These are phyloP conservation scores for Stipa capillata DNA, from an alignment of 176 grass and related monocot species.

Conservation along the genomic window DNA sequence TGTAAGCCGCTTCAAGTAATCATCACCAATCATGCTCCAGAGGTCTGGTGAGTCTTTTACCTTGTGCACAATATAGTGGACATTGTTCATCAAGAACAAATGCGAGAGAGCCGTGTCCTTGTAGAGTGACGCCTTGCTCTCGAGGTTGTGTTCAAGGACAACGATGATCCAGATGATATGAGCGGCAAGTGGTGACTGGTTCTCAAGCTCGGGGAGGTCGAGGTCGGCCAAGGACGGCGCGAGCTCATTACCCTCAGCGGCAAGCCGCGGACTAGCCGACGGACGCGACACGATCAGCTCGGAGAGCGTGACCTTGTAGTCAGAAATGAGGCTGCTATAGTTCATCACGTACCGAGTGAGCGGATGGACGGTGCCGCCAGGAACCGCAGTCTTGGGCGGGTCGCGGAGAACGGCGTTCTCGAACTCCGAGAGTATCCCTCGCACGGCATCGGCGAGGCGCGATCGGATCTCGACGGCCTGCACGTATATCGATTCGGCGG, in stretches of 20 bases:
- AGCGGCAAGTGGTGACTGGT: slow-evolving; percentile 48
- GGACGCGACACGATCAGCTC: slow-evolving; percentile 65
- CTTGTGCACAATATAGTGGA: slow-evolving; percentile 93
- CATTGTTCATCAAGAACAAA: slow-evolving; percentile 92
- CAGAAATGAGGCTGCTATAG: slow-evolving; percentile 77
- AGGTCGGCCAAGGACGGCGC: slow-evolving; percentile 35
- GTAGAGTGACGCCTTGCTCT: slow-evolving; percentile 67
- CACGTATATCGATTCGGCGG: slow-evolving; percentile 66
- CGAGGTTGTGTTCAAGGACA: slow-evolving; percentile 74
- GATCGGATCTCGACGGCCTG: slow-evolving; percentile 79
- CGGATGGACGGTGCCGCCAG: slow-evolving; percentile 81
- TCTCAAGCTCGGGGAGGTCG: slow-evolving; percentile 79
- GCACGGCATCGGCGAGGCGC: slow-evolving; percentile 71
- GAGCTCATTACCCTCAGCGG: slow-evolving; percentile 43
- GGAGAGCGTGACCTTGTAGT: slow-evolving; percentile 71
- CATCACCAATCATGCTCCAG: slow-evolving; percentile 65
- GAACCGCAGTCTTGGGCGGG: slow-evolving; percentile 57
- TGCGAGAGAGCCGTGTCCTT: slow-evolving; percentile 58
- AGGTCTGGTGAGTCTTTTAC: slow-evolving; percentile 74
- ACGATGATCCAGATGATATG: slow-evolving; percentile 90
- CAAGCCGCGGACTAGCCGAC: slow-evolving; percentile 43
- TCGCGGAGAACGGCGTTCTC: slow-evolving; percentile 97
- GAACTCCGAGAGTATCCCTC: slow-evolving; percentile 93
- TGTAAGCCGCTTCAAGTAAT: slow-evolving; percentile 68
- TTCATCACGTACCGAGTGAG: slow-evolving; percentile 97